Evolutionary conservation across 306 rosid species (phyloP).

Genomic region (Vigna angularis): DNA sequence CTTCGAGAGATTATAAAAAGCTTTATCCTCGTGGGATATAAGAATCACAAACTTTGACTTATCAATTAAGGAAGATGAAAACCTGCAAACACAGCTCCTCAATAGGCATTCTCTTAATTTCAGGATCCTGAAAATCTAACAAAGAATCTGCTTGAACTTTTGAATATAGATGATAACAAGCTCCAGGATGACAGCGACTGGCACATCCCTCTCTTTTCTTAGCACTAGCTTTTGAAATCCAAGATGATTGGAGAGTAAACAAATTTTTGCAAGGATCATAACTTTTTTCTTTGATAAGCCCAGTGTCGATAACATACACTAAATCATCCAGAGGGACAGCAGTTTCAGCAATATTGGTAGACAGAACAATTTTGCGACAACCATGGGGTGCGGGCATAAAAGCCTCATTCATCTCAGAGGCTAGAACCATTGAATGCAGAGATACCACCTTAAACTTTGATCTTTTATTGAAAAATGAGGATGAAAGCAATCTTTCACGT

Average conservation of each 20-base stretch:
- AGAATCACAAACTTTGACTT: slow-evolving; percentile 16
- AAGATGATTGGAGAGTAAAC: slow-evolving; percentile 88
- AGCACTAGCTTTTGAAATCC: slow-evolving; percentile 96
- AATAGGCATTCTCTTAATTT: slow-evolving; percentile 89
- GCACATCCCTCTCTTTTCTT: slow-evolving; percentile 95
- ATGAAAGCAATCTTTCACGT: slow-evolving; percentile 61
- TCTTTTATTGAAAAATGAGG: slow-evolving; percentile 57
- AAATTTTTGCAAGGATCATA: slow-evolving; percentile 86
- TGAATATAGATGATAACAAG: slow-evolving; percentile 88
- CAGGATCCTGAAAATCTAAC: slow-evolving; percentile 85
- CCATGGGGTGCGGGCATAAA: slow-evolving; percentile 65
- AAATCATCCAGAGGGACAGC: slow-evolving; percentile 92
- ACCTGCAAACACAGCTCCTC: slow-evolving; percentile 98
- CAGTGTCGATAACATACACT: slow-evolving; percentile 87
- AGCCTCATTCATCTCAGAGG: slow-evolving; percentile 70
- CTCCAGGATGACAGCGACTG: slow-evolving; percentile 95
- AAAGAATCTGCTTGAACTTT: slow-evolving; percentile 66
- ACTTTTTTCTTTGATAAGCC: slow-evolving; percentile 86
- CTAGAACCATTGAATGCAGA: slow-evolving; percentile 89
- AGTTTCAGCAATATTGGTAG: slow-evolving; percentile 95
- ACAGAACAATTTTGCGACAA: slow-evolving; percentile 89
- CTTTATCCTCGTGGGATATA: not conserved
- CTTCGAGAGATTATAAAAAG: not conserved
- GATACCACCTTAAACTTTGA: slow-evolving; percentile 59
- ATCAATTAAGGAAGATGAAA: slow-evolving; percentile 37